Evolutionary conservation across 2,329 filamentous ascomycete species (phyloP).

Genomic region (Blumeria graminis): DNA sequence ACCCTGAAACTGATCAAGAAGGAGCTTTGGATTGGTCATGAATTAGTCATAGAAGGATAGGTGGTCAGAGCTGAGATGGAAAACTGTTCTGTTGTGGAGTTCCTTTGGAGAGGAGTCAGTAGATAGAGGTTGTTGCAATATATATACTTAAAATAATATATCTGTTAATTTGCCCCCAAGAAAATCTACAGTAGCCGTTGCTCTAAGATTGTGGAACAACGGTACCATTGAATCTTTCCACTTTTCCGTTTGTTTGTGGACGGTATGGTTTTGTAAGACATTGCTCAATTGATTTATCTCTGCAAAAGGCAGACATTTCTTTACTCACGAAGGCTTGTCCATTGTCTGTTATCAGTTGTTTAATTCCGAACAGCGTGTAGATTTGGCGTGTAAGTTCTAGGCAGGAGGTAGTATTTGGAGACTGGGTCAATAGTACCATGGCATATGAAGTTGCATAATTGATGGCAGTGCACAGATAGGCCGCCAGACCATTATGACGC

Average conservation of each 20-base stretch:
- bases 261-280: background rate
- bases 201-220: no score
- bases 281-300: background rate
- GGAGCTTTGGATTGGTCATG: no score
- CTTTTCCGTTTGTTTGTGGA: background rate
- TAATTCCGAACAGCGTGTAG: background rate
- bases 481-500: background rate
- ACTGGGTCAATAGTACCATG: background rate
- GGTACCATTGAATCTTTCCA: conserved; percentile 1
- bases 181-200: no score
- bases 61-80: no score
- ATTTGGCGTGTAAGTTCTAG: background rate
- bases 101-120: no score
- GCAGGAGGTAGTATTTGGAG: background rate
- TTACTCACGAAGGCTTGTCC: background rate
- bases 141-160: no score
- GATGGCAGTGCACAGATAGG: background rate
- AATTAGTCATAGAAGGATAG: no score
- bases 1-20: no score
- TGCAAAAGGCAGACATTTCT: background rate
- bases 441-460: background rate
- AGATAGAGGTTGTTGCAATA: no score
- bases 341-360: background rate
- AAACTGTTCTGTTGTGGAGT: no score
- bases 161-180: no score